These are phyloP conservation scores for Tephrocybe sp. DNA, from an alignment of 768 basidiomycete species.

Conservation along the genomic window DNA sequence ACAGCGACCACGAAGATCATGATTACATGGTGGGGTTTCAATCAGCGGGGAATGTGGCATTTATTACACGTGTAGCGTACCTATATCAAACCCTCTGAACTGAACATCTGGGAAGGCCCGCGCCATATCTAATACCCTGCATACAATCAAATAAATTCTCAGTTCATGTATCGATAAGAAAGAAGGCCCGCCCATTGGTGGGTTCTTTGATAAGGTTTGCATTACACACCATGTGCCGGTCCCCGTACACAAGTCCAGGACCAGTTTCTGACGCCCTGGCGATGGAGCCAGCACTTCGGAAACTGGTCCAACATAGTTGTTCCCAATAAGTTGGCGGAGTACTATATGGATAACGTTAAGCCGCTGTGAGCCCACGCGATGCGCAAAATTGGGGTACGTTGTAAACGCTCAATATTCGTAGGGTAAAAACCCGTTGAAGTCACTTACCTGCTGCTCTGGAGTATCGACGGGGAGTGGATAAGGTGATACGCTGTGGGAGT, in stretches of 20 bases:
- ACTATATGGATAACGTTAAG: conserved; percentile 48
- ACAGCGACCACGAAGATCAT: no score
- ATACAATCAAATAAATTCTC: conserved; percentile 9
- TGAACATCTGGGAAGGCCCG: conserved; percentile 56
- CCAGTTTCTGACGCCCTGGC: conserved; percentile 43
- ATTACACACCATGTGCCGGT: conserved; percentile 65
- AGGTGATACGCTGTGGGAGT: conserved; percentile 57
- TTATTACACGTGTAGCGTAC: conserved; percentile 39
- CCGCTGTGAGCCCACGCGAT: conserved; percentile 42
- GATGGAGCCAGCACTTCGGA: conserved; percentile 42
- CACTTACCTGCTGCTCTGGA: conserved; percentile 62
- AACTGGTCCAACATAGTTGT: conserved; percentile 61
- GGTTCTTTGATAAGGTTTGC: conserved; percentile 16
- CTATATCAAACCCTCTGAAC: conserved; percentile 76
- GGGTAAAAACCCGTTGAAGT: background rate
- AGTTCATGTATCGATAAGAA: conserved; percentile 6
- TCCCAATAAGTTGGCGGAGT: conserved; percentile 49
- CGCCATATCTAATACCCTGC: conserved; percentile 77
- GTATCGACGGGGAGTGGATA: conserved; percentile 76
- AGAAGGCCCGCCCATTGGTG: conserved; percentile 7
- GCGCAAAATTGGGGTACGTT: background rate
- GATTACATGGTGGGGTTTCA: no score
- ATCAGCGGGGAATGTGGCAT: no score
- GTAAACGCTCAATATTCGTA: background rate
- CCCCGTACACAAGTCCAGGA: conserved; percentile 76